Evolutionary conservation across 2,329 filamentous ascomycete genomes (phyloP).

Genomic region (Phaeosphaeriaceae sp.): DNA sequence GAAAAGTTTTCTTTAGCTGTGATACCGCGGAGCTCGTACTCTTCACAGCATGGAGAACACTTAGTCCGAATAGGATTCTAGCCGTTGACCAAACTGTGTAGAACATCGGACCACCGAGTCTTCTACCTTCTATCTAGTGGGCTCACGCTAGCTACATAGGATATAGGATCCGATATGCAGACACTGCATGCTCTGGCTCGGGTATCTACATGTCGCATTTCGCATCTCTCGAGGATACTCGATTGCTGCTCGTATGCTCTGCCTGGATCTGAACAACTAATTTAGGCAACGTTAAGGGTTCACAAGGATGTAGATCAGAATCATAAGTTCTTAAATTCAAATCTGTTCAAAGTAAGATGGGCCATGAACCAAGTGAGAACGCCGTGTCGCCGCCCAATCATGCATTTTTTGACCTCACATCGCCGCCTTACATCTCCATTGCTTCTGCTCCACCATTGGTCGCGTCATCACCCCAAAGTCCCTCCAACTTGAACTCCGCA

Average conservation of each 20-base stretch:
- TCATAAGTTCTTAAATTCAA: neutral
- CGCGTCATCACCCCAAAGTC: constrained; percentile 78
- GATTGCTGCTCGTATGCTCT: no score
- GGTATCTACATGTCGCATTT: neutral
- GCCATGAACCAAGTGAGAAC: constrained; percentile 1
- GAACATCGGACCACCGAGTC: neutral
- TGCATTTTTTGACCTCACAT: neutral
- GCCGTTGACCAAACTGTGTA: neutral
- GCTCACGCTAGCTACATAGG: neutral
- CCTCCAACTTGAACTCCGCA: constrained; percentile 93
- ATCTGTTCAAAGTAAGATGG: neutral
- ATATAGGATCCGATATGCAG: neutral
- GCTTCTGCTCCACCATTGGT: constrained; percentile 44
- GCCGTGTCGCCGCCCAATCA: constrained; percentile 14
- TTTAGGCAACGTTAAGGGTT: no score
- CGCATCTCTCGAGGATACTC: neutral
- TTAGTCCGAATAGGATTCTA: neutral
- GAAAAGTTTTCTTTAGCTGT: neutral
- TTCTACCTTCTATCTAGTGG: no score
- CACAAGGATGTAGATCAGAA: no score
- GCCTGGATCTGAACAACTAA: no score
- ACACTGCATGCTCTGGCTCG: neutral
- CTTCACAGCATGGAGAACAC: neutral
- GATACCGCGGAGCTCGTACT: neutral
- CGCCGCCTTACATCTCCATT: constrained; percentile 38